Percentiles rank a stretch among this genome's conserved stretches.
phyloP scores from a whole-genome alignment of 176 grass and related monocot species.

The Carex pumila region DNA sequence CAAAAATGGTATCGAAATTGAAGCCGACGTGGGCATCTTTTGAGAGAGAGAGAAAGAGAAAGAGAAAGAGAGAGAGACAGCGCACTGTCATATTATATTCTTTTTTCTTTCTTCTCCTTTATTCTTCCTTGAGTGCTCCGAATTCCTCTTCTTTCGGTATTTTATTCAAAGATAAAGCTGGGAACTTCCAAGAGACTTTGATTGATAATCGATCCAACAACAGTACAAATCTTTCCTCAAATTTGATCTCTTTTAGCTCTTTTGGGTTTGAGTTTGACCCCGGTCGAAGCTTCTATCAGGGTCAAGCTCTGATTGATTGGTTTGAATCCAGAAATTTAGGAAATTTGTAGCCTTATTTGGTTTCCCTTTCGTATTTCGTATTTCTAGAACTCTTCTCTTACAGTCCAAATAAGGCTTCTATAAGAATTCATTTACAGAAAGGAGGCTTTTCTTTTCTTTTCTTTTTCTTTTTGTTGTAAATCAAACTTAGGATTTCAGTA shows the following conservation, averaged over 20 bases:
- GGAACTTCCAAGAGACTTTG: neutral
- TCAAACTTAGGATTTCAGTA: neutral
- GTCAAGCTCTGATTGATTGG: neutral
- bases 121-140: constrained; percentile 9
- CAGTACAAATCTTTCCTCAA: neutral
- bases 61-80: neutral
- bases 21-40: constrained; percentile 10
- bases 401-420: neutral
- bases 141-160: neutral
- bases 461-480: neutral
- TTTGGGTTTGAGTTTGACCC: neutral
- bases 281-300: neutral
- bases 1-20: neutral
- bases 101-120: neutral
- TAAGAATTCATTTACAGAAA: neutral
- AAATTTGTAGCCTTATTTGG: neutral
- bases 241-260: neutral
- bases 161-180: neutral
- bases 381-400: neutral
- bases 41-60: neutral
- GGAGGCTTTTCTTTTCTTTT: too few relatives aligned
- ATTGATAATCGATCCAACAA: neutral
- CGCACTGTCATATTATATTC: constrained; percentile 9
- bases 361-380: neutral
- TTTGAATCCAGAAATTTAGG: constrained; percentile 5